Conservation (phyloP, 2,329 filamentous ascomycete species). For the Trichoderma koningii region DNA sequence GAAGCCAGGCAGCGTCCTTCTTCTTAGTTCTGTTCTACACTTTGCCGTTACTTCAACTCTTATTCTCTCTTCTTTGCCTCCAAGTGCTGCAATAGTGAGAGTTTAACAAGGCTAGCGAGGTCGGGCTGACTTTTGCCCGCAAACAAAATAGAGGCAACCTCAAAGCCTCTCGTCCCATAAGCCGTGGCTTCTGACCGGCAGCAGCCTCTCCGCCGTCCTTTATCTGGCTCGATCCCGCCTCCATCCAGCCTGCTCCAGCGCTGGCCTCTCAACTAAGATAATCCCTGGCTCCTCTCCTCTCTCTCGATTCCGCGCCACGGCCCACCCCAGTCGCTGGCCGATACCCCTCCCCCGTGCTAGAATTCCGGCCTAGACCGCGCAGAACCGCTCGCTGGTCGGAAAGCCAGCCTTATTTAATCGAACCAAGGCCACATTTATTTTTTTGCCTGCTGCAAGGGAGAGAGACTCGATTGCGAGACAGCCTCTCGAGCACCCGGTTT, state of each 20-base stretch:
- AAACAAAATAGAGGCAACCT: neutral
- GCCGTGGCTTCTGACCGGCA: constrained; percentile 5
- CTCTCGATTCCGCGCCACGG: constrained; percentile 17
- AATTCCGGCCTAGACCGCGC: constrained; percentile 15
- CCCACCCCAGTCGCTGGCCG: constrained; percentile 18
- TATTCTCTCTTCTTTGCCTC: neutral
- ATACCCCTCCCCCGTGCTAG: constrained; percentile 1
- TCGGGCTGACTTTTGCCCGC: constrained; percentile 10
- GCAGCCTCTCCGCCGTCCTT: neutral
- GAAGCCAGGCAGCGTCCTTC: neutral
- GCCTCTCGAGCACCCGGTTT: constrained; percentile 3
- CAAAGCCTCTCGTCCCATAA: neutral
- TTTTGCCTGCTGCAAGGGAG: constrained; percentile 3
- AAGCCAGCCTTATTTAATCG: constrained; percentile 21
- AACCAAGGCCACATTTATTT: neutral
- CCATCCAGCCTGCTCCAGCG: no score
- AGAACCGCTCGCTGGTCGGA: constrained; percentile 1
- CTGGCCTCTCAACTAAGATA: no score
- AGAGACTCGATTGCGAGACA: neutral
- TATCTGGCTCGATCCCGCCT: neutral
- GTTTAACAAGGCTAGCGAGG: no score
- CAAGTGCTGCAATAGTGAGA: neutral
- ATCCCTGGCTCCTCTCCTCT: neutral
- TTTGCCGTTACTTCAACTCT: neutral
- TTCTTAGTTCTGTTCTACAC: neutral